phyloP scores from a whole-genome alignment of 129 eudicot genomes.

The Centrapalus pauciflorus region DNA sequence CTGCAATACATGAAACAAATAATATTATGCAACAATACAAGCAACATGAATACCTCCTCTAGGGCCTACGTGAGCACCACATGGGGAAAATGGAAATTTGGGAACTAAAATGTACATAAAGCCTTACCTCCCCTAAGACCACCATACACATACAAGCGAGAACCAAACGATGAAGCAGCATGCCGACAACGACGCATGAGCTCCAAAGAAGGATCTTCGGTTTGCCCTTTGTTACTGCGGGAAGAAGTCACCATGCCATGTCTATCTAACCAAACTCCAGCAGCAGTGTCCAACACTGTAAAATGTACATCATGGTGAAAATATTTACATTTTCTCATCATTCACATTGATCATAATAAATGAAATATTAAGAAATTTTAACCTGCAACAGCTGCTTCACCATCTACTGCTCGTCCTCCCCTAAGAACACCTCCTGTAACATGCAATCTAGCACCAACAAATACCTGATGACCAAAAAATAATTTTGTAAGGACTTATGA shows the following conservation, averaged over 20 bases:
- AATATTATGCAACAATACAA: background rate
- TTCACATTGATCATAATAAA: background rate
- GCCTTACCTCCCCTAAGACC: conserved; percentile 87
- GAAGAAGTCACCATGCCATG: conserved; percentile 86
- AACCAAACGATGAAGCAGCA: conserved; percentile 92
- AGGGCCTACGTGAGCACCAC: no score
- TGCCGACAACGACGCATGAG: conserved; percentile 94
- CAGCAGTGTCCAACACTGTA: conserved; percentile 94
- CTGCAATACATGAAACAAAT: conserved; percentile 39
- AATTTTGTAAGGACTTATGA: background rate
- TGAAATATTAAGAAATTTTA: background rate
- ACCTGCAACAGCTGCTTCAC: conserved; percentile 93
- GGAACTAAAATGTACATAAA: background rate
- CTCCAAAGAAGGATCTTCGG: conserved; percentile 81
- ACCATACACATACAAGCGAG: conserved; percentile 67
- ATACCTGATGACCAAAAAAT: conserved; percentile 55
- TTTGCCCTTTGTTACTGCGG: conserved; percentile 47
- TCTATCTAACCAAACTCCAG: conserved; percentile 96
- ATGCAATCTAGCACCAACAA: conserved; percentile 97
- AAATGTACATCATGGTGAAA: conserved; percentile 5
- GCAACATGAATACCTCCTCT: background rate
- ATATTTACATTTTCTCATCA: conserved; percentile 4
- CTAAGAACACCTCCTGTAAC: conserved; percentile 92
- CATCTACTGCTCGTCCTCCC: conserved; percentile 88
- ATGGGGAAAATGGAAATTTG: background rate